Conservation (phyloP, 345 rosid genomes). For the Lumnitzera racemosa region DNA sequence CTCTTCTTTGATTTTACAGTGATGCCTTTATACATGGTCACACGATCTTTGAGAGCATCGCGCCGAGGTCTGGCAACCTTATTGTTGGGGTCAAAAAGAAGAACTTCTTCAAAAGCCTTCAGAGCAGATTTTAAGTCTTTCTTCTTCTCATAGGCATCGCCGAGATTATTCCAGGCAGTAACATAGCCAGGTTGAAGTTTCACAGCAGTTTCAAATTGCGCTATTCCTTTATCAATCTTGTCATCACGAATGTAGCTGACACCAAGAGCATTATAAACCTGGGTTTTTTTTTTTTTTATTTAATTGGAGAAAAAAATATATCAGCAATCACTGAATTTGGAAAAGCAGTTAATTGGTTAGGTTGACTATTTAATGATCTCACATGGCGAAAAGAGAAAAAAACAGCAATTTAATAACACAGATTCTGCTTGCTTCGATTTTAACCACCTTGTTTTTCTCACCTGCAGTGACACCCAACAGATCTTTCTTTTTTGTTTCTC, state of each 20-base stretch:
- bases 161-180: slow-evolving; percentile 98
- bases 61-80: slow-evolving; percentile 78
- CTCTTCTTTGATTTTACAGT: slow-evolving; percentile 69
- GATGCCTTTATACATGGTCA: slow-evolving; percentile 70
- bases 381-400: background rate
- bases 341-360: too few species aligned
- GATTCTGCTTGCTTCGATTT: too few species aligned
- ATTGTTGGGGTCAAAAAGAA: slow-evolving; percentile 87
- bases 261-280: slow-evolving; percentile 75
- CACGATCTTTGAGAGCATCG: slow-evolving; percentile 64
- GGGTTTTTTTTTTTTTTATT: background rate
- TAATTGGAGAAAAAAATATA: background rate
- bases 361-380: background rate
- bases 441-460: too few species aligned
- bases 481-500: too few species aligned
- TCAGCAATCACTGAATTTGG: too few species aligned
- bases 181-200: slow-evolving; percentile 92
- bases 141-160: slow-evolving; percentile 92
- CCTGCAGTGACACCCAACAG: too few species aligned
- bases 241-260: slow-evolving; percentile 71
- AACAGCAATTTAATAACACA: too few species aligned
- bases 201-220: slow-evolving; percentile 78
- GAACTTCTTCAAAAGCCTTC: slow-evolving; percentile 88
- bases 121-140: slow-evolving; percentile 69
- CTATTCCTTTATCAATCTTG: slow-evolving; percentile 79